phyloP scores from a whole-genome alignment of 345 rosid species.

The Lenwebbia sp. region DNA sequence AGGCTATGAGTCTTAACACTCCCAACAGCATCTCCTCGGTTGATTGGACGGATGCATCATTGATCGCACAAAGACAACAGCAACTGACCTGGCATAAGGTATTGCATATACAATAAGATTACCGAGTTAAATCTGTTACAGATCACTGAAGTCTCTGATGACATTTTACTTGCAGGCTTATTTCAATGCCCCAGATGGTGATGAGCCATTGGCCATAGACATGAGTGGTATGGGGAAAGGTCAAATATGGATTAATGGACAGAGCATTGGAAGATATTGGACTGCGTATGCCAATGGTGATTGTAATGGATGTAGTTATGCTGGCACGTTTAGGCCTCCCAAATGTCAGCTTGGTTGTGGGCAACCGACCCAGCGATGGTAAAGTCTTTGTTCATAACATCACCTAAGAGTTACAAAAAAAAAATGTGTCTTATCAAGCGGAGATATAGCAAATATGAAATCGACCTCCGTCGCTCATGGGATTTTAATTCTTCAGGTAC shows the following conservation, averaged over 20 bases:
- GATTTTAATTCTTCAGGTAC: constrained; percentile 38
- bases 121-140: not conserved
- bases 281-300: constrained; percentile 73
- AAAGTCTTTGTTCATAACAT: not conserved
- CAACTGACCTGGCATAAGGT: constrained; percentile 99
- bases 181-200: constrained; percentile 89
- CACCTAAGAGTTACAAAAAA: not conserved
- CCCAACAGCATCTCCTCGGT: constrained; percentile 52
- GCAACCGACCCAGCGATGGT: constrained; percentile 87
- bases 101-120: not conserved
- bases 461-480: not conserved
- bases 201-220: constrained; percentile 90
- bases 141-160: not conserved
- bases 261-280: constrained; percentile 97
- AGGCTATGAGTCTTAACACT: constrained; percentile 72
- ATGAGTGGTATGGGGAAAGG: constrained; percentile 98
- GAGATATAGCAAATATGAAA: not conserved
- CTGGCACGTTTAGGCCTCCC: constrained; percentile 66
- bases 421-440: not conserved
- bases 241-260: constrained; percentile 91
- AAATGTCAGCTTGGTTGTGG: constrained; percentile 91
- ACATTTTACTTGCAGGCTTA: constrained; percentile 31
- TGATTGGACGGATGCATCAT: constrained; percentile 66
- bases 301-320: constrained; percentile 73
- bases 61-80: constrained; percentile 57